phyloP scores from a whole-genome alignment of 768 basidiomycete genomes.

The Amyloporia xantha region DNA sequence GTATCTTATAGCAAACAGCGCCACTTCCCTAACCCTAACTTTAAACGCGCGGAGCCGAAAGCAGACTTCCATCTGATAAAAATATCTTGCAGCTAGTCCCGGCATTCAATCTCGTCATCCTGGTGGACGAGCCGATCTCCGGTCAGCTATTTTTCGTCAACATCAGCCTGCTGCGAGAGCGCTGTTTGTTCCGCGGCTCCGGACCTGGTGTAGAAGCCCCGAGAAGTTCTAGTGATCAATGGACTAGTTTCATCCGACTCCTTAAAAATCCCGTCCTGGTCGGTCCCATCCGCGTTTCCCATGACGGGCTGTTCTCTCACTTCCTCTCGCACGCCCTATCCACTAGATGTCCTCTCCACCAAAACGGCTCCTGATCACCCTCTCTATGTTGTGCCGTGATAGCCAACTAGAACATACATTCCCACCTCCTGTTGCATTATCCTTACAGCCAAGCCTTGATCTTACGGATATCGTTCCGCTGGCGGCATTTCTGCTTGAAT shows the following conservation, averaged over 20 bases:
- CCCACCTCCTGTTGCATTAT: constrained; percentile 24
- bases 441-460: background rate
- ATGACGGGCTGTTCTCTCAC: background rate
- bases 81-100: constrained; percentile 14
- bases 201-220: background rate
- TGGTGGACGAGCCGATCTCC: constrained; percentile 40
- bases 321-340: background rate
- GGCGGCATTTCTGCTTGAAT: constrained; percentile 54
- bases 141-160: constrained; percentile 55
- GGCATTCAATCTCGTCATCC: constrained; percentile 35
- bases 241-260: constrained; percentile 5
- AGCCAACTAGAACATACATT: constrained; percentile 10
- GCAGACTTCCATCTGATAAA: background rate
- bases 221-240: background rate
- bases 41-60: no score
- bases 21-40: no score
- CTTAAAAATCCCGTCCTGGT: constrained; percentile 1
- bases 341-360: background rate
- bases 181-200: constrained; percentile 10
- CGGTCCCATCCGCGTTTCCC: background rate
- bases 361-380: background rate
- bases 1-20: no score
- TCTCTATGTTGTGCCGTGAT: background rate
- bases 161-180: constrained; percentile 10
- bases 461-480: constrained; percentile 37